phyloP scores from a whole-genome alignment of 345 rosid species.

The Lepidium didymum region DNA sequence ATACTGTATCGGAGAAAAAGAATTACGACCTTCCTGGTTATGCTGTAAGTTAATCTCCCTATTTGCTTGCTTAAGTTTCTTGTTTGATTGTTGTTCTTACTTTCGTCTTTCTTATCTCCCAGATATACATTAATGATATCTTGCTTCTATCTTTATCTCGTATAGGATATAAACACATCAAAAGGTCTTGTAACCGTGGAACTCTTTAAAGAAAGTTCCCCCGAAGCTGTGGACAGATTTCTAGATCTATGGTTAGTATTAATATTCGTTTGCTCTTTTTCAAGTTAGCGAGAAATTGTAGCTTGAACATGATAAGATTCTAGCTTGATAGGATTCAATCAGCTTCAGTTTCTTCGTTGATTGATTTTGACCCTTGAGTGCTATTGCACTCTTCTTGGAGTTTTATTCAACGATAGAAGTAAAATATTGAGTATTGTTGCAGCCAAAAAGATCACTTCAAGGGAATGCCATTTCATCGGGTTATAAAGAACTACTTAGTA shows the following conservation, averaged over 20 bases:
- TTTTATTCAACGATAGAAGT: background rate
- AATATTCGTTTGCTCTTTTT: background rate
- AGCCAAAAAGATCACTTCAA: conserved; percentile 80
- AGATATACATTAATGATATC: background rate
- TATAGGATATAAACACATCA: conserved; percentile 70
- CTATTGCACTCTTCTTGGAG: background rate
- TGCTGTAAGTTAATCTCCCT: conserved; percentile 51
- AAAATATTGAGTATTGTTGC: conserved; percentile 23
- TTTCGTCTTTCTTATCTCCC: background rate
- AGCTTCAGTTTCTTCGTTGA: background rate
- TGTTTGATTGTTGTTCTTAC: background rate
- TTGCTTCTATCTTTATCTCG: background rate
- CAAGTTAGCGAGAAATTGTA: background rate
- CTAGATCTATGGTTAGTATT: conserved; percentile 58
- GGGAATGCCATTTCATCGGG: conserved; percentile 74
- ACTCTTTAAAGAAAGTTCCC: conserved; percentile 64
- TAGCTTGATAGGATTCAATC: background rate
- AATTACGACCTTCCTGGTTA: conserved; percentile 67
- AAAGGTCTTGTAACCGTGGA: conserved; percentile 66
- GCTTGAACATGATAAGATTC: background rate
- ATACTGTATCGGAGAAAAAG: conserved; percentile 37
- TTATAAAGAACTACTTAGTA: conserved; percentile 78
- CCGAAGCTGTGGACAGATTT: conserved; percentile 71
- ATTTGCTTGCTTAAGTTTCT: background rate
- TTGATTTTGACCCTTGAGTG: background rate